A percentile compares a stretch with the other conserved stretches of the same genome.
Evolutionary conservation across 2,329 filamentous ascomycete species (phyloP).

Genomic region (Rhynchosporium graminicola): DNA sequence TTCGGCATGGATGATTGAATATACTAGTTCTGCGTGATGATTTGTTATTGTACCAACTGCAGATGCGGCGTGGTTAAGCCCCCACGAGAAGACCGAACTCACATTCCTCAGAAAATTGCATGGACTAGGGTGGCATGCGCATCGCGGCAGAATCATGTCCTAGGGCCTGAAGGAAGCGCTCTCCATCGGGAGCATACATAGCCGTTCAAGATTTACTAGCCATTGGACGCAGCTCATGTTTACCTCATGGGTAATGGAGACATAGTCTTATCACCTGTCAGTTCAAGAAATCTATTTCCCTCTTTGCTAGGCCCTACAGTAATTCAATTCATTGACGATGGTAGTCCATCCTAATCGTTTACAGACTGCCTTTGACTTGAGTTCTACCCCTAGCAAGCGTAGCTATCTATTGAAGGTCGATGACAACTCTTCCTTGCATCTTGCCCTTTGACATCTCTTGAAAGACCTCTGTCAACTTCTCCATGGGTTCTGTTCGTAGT

Average conservation of each 20-base stretch:
- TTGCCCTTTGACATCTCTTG: conserved; percentile 47
- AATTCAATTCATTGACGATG: no score
- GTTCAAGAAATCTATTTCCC: no score
- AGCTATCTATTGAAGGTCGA: conserved; percentile 43
- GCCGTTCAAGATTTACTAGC: neutral
- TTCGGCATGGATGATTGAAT: neutral
- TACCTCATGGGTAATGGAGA: no score
- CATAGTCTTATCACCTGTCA: no score
- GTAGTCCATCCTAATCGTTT: neutral
- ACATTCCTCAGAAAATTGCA: conserved; percentile 7
- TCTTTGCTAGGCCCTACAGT: no score
- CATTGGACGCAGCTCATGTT: neutral
- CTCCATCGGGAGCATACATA: neutral
- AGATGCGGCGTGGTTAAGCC: conserved; percentile 14
- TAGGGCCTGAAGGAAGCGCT: neutral
- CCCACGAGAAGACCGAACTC: conserved; percentile 11
- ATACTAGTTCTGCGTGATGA: neutral
- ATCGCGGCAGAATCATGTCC: conserved; percentile 8
- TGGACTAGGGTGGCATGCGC: neutral
- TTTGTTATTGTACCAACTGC: conserved; percentile 2
- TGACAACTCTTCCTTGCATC: conserved; percentile 49
- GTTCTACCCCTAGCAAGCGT: neutral
- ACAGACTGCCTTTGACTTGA: neutral
- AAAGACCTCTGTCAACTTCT: conserved; percentile 48
- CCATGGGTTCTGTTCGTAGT: conserved; percentile 49